A percentile compares a stretch with the other conserved stretches of the same genome.
phyloP scores from a whole-genome alignment of 75 land plant genomes.

The Isoetes taiwanensis region DNA sequence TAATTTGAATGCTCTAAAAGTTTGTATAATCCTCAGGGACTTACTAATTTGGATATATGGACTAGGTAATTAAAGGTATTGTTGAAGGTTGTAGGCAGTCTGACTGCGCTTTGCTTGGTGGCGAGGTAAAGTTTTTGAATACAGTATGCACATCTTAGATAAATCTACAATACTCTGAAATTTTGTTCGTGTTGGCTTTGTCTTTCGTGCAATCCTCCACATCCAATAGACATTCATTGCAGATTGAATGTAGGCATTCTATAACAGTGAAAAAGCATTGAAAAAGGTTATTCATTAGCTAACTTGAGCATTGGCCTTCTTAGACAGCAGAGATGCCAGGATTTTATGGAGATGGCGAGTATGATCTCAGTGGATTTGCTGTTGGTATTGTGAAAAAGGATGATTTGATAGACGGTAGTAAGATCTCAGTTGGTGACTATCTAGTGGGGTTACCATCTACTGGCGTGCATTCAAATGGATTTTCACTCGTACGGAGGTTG shows the following conservation, averaged over 20 bases:
- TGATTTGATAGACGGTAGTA: constrained; percentile 77
- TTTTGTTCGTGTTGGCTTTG: neutral
- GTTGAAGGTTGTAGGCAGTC: constrained; percentile 87
- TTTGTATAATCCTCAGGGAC: too few relatives aligned
- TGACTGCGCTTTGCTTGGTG: constrained; percentile 82
- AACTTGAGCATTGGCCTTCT: neutral
- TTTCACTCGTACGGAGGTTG: constrained; percentile 87
- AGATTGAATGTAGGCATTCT: too few relatives aligned
- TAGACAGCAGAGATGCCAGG: constrained; percentile 99
- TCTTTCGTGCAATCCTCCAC: too few relatives aligned
- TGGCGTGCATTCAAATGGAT: constrained; percentile 98
- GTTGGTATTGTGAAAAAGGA: constrained; percentile 95
- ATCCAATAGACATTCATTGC: too few relatives aligned
- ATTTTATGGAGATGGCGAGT: constrained; percentile 83
- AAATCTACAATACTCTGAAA: neutral
- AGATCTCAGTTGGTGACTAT: constrained; percentile 62
- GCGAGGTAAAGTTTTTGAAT: constrained; percentile 43
- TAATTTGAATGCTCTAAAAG: neutral
- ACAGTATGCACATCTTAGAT: neutral
- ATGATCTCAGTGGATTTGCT: constrained; percentile 99
- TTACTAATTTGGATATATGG: too few relatives aligned
- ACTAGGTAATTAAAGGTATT: constrained; percentile 92
- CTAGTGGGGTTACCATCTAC: constrained; percentile 91
- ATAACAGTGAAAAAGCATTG: neutral
- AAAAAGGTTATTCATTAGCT: neutral